These are phyloP conservation scores for Clathrospora elynae DNA, from an alignment of 2,329 filamentous ascomycete genomes.

Conservation along the genomic window DNA sequence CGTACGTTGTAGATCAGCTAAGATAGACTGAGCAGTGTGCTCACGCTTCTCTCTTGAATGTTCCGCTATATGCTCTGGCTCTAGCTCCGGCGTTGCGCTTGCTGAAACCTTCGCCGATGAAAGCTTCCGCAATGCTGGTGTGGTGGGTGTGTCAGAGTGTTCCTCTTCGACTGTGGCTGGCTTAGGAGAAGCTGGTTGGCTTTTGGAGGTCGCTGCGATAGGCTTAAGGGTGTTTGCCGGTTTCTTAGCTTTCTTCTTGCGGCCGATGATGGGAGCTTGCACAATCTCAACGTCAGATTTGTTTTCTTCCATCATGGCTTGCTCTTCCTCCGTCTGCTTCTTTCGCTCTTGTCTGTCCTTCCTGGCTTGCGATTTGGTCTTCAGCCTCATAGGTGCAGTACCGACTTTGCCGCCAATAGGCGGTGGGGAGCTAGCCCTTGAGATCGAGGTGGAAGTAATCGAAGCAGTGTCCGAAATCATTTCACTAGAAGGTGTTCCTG, in stretches of 20 bases:
- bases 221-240: slow-evolving; percentile 39
- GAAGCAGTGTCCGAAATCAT: slow-evolving; percentile 77
- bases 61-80: slow-evolving; percentile 22
- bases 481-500: slow-evolving; percentile 76
- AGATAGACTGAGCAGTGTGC: slow-evolving; percentile 44
- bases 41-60: slow-evolving; percentile 43
- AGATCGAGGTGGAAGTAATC: slow-evolving; percentile 72
- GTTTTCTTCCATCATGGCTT: slow-evolving; percentile 46
- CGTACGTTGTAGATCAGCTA: slow-evolving; percentile 47
- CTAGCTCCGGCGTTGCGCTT: slow-evolving; percentile 33
- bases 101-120: slow-evolving; percentile 27
- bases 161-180: slow-evolving; percentile 37
- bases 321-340: slow-evolving; percentile 66
- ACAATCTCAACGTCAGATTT: slow-evolving; percentile 60
- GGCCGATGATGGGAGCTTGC: slow-evolving; percentile 73
- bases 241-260: slow-evolving; percentile 87
- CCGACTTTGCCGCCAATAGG: slow-evolving; percentile 67
- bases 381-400: slow-evolving; percentile 68
- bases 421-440: slow-evolving; percentile 71
- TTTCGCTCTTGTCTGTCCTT: slow-evolving; percentile 70
- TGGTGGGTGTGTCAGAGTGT: slow-evolving; percentile 21
- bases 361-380: slow-evolving; percentile 78
- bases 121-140: slow-evolving; percentile 25
- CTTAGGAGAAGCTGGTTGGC: slow-evolving; percentile 39
- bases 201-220: slow-evolving; percentile 28